Conservation (phyloP, 768 basidiomycete genomes). For the Bullera alba region DNA sequence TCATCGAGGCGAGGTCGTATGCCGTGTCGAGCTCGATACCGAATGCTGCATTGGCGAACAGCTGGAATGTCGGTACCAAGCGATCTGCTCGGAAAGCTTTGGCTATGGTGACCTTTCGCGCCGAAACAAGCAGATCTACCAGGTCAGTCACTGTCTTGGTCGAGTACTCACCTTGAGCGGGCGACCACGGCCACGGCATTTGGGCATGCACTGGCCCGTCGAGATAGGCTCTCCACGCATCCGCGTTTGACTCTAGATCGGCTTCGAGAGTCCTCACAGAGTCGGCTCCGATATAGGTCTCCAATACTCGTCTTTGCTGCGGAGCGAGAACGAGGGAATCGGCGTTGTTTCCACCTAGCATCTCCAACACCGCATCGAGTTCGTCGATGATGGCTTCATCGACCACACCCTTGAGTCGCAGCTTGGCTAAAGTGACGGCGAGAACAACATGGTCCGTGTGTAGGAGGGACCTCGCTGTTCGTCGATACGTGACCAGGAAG, state of each 20-base stretch:
- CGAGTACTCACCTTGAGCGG: conserved; percentile 53
- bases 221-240: conserved; percentile 67
- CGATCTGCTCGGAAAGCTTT: conserved; percentile 93
- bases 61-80: conserved; percentile 69
- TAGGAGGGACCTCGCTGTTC: conserved; percentile 82
- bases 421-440: conserved; percentile 80
- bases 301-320: conserved; percentile 26
- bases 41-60: conserved; percentile 71
- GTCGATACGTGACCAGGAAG: conserved; percentile 77
- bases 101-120: conserved; percentile 62
- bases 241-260: conserved; percentile 47
- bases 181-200: conserved; percentile 72
- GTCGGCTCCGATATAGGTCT: conserved; percentile 7
- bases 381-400: conserved; percentile 59
- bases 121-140: conserved; percentile 62
- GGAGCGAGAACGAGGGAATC: conserved; percentile 48
- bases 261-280: conserved; percentile 17
- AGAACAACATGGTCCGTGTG: conserved; percentile 86
- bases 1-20: conserved; percentile 71
- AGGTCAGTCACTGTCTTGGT: conserved; percentile 5
- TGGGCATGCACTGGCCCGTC: conserved; percentile 61
- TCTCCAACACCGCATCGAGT: conserved; percentile 81
- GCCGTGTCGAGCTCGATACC: conserved; percentile 66
- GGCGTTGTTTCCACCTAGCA: conserved; percentile 35
- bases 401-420: conserved; percentile 61